Conservation (phyloP, 2,329 filamentous ascomycete genomes). For the Thermothelomyces thermophilus region DNA sequence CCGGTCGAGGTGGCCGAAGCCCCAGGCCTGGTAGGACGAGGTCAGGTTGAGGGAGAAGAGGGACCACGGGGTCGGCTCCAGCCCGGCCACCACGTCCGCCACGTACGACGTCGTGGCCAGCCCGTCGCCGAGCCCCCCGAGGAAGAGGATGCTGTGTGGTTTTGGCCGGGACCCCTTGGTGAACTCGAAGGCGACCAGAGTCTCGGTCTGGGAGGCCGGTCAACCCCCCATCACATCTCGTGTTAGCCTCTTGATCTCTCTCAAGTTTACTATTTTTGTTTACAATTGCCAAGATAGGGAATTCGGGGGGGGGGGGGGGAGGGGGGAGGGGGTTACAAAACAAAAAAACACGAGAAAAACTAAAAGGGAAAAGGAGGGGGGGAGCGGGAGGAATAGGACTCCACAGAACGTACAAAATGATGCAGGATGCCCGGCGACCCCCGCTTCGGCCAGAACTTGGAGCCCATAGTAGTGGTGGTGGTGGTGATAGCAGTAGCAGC, state of each 20-base stretch:
- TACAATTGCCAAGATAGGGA: not conserved
- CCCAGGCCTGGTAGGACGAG: conserved; percentile 49
- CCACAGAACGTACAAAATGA: conserved; percentile 29
- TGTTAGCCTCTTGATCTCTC: too few relatives aligned
- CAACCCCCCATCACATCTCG: too few relatives aligned
- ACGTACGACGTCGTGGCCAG: conserved; percentile 58
- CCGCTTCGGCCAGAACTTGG: conserved; percentile 31
- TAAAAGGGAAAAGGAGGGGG: too few relatives aligned
- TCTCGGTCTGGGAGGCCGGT: conserved; percentile 32
- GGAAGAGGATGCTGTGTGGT: conserved; percentile 53
- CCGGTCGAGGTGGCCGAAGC: conserved; percentile 42
- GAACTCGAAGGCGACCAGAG: conserved; percentile 34
- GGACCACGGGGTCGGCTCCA: conserved; percentile 45
- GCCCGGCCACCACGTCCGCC: conserved; percentile 45
- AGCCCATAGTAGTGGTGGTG: conserved; percentile 25
- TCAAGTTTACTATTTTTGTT: not conserved
- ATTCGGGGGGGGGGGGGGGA: too few relatives aligned
- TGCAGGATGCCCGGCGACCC: conserved; percentile 30
- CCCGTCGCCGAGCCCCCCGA: conserved; percentile 66
- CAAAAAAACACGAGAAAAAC: too few relatives aligned
- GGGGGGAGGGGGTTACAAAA: too few relatives aligned
- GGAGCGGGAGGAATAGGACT: too few relatives aligned
- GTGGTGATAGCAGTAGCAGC: too few relatives aligned
- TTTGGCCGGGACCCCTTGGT: conserved; percentile 27
- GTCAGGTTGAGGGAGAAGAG: conserved; percentile 36